Percentiles rank a stretch among this genome's conserved stretches.
Evolutionary conservation across 208 protist genomes (phyloP).

Genomic region (Trypanosoma scelopori): DNA sequence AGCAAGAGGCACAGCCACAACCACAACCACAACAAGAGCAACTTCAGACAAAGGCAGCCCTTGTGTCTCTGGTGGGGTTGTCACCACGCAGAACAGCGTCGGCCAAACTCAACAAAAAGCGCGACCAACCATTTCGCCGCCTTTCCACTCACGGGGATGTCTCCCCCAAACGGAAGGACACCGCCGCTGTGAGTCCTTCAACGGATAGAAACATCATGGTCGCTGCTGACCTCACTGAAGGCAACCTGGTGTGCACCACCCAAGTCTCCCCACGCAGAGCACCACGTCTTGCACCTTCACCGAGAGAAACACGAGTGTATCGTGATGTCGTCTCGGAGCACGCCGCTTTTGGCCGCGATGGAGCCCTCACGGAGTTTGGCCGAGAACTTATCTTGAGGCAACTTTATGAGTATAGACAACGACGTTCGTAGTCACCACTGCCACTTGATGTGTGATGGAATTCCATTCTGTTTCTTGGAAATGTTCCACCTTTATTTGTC

Average conservation of each 20-base stretch:
- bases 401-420: constrained; percentile 39
- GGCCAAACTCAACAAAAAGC: neutral
- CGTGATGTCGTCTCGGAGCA: constrained; percentile 43
- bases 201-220: no score
- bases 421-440: neutral
- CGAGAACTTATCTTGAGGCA: constrained; percentile 69
- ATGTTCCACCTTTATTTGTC: no score
- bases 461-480: constrained; percentile 19
- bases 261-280: neutral
- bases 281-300: neutral
- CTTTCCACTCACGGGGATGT: neutral
- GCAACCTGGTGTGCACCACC: constrained; percentile 6
- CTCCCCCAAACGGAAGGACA: neutral
- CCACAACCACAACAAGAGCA: no score
- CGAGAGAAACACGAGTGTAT: constrained; percentile 9
- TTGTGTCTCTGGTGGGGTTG: neutral
- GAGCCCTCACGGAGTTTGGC: constrained; percentile 49
- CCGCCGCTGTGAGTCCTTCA: no score
- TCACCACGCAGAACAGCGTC: neutral
- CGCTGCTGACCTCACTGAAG: constrained; percentile 5
- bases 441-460: neutral
- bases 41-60: neutral
- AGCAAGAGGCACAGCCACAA: no score
- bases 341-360: constrained; percentile 34
- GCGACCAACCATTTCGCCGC: neutral